Evolutionary conservation across 805 yeast species (phyloP).

Genomic region (Myxozyma neglecta): DNA sequence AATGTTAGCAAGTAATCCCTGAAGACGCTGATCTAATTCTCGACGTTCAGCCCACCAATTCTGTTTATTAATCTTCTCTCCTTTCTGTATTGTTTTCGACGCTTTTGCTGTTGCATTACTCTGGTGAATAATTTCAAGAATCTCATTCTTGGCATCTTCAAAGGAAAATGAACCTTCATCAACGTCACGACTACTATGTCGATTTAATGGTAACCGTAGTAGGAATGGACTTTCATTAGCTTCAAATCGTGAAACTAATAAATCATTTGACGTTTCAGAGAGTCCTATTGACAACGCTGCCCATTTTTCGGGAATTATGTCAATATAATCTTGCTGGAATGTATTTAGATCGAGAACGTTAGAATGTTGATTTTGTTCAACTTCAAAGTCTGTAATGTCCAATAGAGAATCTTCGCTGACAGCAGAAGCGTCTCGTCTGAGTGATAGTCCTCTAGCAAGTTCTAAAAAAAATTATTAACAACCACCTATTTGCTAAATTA

Average conservation of each 20-base stretch:
- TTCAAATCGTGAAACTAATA: conserved; percentile 53
- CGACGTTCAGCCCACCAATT: conserved; percentile 79
- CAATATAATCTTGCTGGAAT: conserved; percentile 26
- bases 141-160: conserved; percentile 48
- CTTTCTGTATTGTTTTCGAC: conserved; percentile 11
- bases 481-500: neutral
- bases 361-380: conserved; percentile 12
- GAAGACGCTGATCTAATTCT: conserved; percentile 57
- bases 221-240: conserved; percentile 45
- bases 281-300: conserved; percentile 59
- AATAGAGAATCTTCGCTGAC: conserved; percentile 1
- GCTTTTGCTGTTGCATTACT: conserved; percentile 54
- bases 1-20: conserved; percentile 53
- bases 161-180: conserved; percentile 49
- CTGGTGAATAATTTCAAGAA: conserved; percentile 53
- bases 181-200: conserved; percentile 49
- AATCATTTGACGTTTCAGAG: conserved; percentile 57
- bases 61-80: conserved; percentile 52
- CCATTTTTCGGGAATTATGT: conserved; percentile 53
- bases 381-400: neutral
- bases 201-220: conserved; percentile 59
- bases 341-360: conserved; percentile 20
- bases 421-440: conserved; percentile 11
- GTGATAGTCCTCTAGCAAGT: conserved; percentile 13
- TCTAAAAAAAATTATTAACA: conserved; percentile 4